Percentiles rank a stretch among this genome's conserved stretches.
phyloP scores from a whole-genome alignment of 345 rosid genomes.

The Euphorbia peplus region DNA sequence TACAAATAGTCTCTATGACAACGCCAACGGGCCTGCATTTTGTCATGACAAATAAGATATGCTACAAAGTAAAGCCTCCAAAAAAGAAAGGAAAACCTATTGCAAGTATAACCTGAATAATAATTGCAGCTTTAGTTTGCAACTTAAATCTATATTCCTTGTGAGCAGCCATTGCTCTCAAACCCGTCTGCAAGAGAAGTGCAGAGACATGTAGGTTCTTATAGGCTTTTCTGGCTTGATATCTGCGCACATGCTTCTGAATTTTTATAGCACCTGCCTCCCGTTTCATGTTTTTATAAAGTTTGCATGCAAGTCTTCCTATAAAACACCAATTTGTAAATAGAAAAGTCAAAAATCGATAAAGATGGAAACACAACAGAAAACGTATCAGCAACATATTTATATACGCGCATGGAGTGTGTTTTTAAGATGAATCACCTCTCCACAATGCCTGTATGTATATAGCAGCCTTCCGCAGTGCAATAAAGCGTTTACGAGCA shows the following conservation, averaged over 20 bases:
- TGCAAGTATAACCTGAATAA: slow-evolving; percentile 49
- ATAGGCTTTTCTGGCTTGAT: slow-evolving; percentile 47
- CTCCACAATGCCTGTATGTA: slow-evolving; percentile 60
- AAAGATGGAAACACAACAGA: neutral
- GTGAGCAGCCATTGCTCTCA: slow-evolving; percentile 64
- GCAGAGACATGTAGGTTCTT: slow-evolving; percentile 50
- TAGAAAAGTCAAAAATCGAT: slow-evolving; percentile 7
- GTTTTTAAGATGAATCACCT: slow-evolving; percentile 40
- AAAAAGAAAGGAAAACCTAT: neutral
- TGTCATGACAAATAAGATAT: neutral
- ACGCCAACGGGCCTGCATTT: slow-evolving; percentile 64
- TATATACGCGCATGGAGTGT: no score
- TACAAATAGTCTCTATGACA: slow-evolving; percentile 50
- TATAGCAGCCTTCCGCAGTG: slow-evolving; percentile 59
- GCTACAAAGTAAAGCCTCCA: neutral
- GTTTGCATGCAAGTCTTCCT: slow-evolving; percentile 68
- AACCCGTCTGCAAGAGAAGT: slow-evolving; percentile 56
- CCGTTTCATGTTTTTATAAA: slow-evolving; percentile 40
- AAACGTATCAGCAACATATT: neutral
- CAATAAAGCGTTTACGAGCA: slow-evolving; percentile 65
- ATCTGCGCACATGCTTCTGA: slow-evolving; percentile 57
- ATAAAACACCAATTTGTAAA: slow-evolving; percentile 10
- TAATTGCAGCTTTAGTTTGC: slow-evolving; percentile 59
- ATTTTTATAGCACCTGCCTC: slow-evolving; percentile 68
- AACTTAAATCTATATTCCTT: slow-evolving; percentile 60